Evolutionary conservation across 495 filamentous ascomycete genomes (phyloP), one percentile per base, ranked within the genome.

Genomic region (Letharia columbiana): DNA sequence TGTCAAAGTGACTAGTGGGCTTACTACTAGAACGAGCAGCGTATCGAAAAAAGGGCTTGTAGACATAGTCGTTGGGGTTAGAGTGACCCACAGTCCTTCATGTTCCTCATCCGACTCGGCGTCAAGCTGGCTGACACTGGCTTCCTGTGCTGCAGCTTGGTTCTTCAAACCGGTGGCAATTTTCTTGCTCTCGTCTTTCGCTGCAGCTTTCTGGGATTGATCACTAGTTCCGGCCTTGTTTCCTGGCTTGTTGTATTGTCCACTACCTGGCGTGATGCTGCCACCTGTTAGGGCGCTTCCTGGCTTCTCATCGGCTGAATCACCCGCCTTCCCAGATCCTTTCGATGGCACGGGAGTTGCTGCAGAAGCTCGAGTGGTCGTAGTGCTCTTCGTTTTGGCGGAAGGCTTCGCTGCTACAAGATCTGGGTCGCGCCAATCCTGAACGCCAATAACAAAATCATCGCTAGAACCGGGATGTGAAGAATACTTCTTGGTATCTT

Each of bases 1-100:
- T 2, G 91, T 92, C 66, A 98, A 75, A 2, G 94, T 98, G 63
- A 98, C 86, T 11, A 98, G 76, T 8, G 94, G 94, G 73, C 91
- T 96, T 42, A 98, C 83, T 40, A 98, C 92, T 17, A 98, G 80
- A 13, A 98, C 92, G 45, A 97, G 77, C 7, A 98, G 86, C 0
- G 95, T 98, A 72, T 98, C 94, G 64, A 98, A 93, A 77, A 98
- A 96, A 0, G 94, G 92, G 63, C 86, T 94, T n/a, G 89, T 88
- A 62, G 91, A 91, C 82, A 89, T 87, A 76, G 86, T 91, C 10
- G 92, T 91, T 18, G 92, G 94, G 1, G 92, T 94, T 63, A 98
- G 82, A 3, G 92, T 95, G 39, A 98, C 90, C 95, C 95, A 98
- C 8, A 98, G 83, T 12, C 94, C 94, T 66, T 94, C 87, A 69